phyloP scores from a whole-genome alignment of 2,329 filamentous ascomycete species.

The Phaeosphaeriaceae sp. region DNA sequence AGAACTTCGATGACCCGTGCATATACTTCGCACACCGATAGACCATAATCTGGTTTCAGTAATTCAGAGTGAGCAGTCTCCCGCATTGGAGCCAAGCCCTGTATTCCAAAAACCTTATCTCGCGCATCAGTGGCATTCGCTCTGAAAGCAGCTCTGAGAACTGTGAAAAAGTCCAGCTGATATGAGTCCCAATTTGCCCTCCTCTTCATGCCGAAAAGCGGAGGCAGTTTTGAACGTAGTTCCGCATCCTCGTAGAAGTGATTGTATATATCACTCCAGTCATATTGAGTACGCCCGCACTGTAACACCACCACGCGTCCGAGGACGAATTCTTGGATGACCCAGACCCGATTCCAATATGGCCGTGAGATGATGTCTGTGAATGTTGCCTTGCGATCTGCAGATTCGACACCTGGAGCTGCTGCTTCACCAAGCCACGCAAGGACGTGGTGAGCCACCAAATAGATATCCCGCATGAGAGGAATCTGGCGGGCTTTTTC shows the following conservation, averaged over 20 bases:
- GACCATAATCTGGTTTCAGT: background rate
- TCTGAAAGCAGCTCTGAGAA: too few relatives aligned
- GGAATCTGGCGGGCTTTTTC: background rate
- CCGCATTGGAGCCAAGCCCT: background rate
- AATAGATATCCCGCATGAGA: background rate
- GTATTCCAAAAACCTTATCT: background rate
- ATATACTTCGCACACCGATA: background rate
- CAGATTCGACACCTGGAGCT: background rate
- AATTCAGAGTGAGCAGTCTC: background rate
- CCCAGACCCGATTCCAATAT: background rate
- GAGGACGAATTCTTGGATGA: background rate
- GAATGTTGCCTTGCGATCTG: background rate
- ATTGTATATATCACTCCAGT: background rate
- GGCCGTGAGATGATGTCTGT: background rate
- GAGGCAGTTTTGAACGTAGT: background rate
- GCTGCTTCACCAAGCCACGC: background rate
- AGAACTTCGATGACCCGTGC: background rate
- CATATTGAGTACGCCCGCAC: background rate
- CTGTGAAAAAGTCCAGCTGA: too few relatives aligned
- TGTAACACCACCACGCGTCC: background rate
- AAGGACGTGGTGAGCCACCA: background rate
- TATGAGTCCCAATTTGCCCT: too few relatives aligned
- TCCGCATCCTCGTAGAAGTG: too few relatives aligned
- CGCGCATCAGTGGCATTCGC: background rate
- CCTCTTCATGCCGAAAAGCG: background rate